Base-by-base conservation (phyloP, 768 basidiomycete genomes). In the Mycena filopes region DNA sequence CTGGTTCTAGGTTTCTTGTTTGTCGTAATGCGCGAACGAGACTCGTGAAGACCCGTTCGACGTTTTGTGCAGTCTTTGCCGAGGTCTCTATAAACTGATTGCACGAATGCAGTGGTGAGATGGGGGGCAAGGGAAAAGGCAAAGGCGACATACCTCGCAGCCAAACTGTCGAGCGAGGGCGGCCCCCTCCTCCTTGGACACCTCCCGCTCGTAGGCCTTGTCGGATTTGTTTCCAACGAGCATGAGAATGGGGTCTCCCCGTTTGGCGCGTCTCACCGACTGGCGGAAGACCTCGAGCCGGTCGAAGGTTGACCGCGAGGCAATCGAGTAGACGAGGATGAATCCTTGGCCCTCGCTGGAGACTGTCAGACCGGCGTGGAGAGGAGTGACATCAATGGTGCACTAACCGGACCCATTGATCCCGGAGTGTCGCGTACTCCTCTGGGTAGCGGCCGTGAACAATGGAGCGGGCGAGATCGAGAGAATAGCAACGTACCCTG, bases 161-260 rank as follows among this genome's bases (percentile, higher is more conserved):
- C 94, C 93, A 68, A 96, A 90, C 56, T 87, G 83, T 69, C 88
- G 85, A 33, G 98, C 97, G 56, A 97, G 81, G 11, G 87, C 86
- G 20, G 86, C 83, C 15, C 95, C 98, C 71, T 98, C 96, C 72
- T 97, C 95, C 69, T 87, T 89, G 48, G 94, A 92, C 12, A 98
- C 96, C 74, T 97, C 95, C 36, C 96, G 88, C 71, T 94, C 92
- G 69, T 89, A 89, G n/a, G 87, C 85, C 83, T 94, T 93, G 85
- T 98, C 96, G 75, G 88, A 90, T 79, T 98, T 98, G 83, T 98
- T 98, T 71, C 96, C 96, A 64, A 98, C 94, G 63, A 98, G 88
- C 87, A 97, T 93, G 78, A 97, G 94, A 68, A 93, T 88, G 61
- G 95, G 91, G 71, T 89, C 87, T 72, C 87, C 85, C 72, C 95